These are phyloP conservation scores for Schizothecium vesticola DNA, from an alignment of 495 filamentous ascomycete genomes.

Conservation along the genomic window DNA sequence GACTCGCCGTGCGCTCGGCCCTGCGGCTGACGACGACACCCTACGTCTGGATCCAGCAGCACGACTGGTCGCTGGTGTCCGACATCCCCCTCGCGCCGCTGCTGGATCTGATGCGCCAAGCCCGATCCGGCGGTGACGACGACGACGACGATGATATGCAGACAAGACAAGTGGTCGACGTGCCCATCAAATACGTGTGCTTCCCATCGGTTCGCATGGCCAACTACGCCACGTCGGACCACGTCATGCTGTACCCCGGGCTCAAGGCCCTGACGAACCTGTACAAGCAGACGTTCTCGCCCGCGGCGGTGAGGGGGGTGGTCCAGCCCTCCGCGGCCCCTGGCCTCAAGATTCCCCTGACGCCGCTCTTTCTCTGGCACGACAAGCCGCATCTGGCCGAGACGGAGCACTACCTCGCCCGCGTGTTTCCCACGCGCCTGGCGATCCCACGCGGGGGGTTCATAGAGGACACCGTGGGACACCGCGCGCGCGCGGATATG, in stretches of 20 bases:
- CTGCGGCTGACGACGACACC: conserved; percentile 36
- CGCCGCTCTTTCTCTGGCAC: conserved; percentile 48
- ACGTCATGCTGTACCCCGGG: conserved; percentile 33
- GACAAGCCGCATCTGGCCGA: conserved; percentile 45
- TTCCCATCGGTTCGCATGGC: conserved; percentile 37
- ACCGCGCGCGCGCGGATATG: conserved; percentile 43
- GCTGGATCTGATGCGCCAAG: conserved; percentile 36
- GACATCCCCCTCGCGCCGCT: conserved; percentile 35
- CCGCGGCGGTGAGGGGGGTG: conserved; percentile 2
- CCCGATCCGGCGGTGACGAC: conserved; percentile 8
- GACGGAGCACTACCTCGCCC: conserved; percentile 38
- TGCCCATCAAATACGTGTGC: conserved; percentile 20
- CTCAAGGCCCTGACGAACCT: conserved; percentile 32
- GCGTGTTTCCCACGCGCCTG: conserved; percentile 37
- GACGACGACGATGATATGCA: too few relatives aligned
- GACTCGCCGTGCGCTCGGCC: conserved; percentile 40
- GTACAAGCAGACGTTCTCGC: conserved; percentile 33
- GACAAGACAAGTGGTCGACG: neutral
- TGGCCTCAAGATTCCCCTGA: conserved; percentile 31
- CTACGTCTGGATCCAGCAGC: conserved; percentile 48
- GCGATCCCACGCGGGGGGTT: conserved; percentile 39
- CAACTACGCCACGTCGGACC: conserved; percentile 37
- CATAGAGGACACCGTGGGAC: conserved; percentile 44
- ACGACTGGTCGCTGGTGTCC: conserved; percentile 41
- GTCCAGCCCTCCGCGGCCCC: neutral